A percentile compares a stretch with the other conserved stretches of the same genome.
phyloP scores from a whole-genome alignment of 805 yeast genomes.

The Lipomyces mesembrius region DNA sequence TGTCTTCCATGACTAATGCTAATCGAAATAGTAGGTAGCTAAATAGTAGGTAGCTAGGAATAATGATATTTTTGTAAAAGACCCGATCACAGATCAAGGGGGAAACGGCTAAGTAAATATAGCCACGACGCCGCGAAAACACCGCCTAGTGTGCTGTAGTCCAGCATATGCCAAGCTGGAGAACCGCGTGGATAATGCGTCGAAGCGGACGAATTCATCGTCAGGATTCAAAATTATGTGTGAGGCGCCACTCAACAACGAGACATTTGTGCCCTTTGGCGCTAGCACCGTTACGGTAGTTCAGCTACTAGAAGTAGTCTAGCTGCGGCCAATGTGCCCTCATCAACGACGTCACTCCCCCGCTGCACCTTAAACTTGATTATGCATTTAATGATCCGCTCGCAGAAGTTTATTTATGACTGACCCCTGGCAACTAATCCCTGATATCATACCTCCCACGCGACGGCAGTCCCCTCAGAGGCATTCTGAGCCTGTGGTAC shows the following conservation, averaged over 20 bases:
- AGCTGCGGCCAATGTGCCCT: conserved; percentile 1
- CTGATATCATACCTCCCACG: too few relatives aligned
- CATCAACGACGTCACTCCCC: neutral
- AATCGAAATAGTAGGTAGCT: neutral
- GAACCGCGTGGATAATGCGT: too few relatives aligned
- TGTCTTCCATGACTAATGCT: conserved; percentile 22
- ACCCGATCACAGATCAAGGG: neutral
- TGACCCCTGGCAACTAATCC: too few relatives aligned
- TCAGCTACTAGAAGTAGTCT: neutral
- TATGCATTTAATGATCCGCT: too few relatives aligned
- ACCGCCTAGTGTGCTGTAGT: neutral
- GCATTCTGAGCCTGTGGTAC: too few relatives aligned
- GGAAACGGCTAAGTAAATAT: neutral
- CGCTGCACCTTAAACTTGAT: too few relatives aligned
- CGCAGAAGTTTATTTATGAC: too few relatives aligned
- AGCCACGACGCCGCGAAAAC: neutral
- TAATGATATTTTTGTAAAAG: neutral
- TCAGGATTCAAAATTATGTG: too few relatives aligned
- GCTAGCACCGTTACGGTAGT: neutral
- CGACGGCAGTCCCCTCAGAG: too few relatives aligned
- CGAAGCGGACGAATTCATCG: too few relatives aligned
- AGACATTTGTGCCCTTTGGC: neutral
- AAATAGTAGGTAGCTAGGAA: neutral
- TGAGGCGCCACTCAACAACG: neutral
- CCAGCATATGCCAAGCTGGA: too few relatives aligned